Percentiles rank a stretch among this genome's conserved stretches.
phyloP scores from a whole-genome alignment of 768 basidiomycete species.

The Chalciporus pseudorubinellus region DNA sequence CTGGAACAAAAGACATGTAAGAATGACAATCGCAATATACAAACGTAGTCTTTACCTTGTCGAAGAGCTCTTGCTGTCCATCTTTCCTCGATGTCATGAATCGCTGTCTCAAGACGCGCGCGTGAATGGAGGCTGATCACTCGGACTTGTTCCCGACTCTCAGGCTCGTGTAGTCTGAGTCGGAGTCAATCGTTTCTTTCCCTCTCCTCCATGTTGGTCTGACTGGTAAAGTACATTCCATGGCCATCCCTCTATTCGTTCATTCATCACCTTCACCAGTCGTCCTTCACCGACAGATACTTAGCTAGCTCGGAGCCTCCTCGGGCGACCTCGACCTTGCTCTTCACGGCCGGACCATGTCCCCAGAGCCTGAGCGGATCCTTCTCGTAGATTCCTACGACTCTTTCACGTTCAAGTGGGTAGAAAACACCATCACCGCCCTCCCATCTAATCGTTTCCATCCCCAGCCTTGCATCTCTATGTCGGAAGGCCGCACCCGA shows the following conservation, averaged over 20 bases:
- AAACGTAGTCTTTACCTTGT: conserved; percentile 31
- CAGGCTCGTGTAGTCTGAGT: too few species aligned
- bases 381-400: conserved; percentile 83
- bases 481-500: conserved; percentile 61
- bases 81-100: conserved; percentile 19
- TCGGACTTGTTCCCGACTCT: too few species aligned
- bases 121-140: too few species aligned
- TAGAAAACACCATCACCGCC: conserved; percentile 7
- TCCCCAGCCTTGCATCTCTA: conserved; percentile 64
- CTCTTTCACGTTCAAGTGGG: conserved; percentile 86
- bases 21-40: neutral
- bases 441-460: conserved; percentile 1
- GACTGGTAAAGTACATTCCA: neutral
- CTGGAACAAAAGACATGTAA: too few species aligned
- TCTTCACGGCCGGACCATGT: conserved; percentile 23
- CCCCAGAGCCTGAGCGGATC: conserved; percentile 43
- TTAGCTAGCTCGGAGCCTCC: neutral
- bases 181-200: too few species aligned
- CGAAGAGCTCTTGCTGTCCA: conserved; percentile 34
- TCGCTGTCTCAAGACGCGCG: neutral
- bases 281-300: neutral
- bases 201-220: neutral
- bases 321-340: neutral
- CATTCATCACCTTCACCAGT: neutral
- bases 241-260: neutral